phyloP scores from a whole-genome alignment of 2,329 filamentous ascomycete species.

The Venturia carpophila region DNA sequence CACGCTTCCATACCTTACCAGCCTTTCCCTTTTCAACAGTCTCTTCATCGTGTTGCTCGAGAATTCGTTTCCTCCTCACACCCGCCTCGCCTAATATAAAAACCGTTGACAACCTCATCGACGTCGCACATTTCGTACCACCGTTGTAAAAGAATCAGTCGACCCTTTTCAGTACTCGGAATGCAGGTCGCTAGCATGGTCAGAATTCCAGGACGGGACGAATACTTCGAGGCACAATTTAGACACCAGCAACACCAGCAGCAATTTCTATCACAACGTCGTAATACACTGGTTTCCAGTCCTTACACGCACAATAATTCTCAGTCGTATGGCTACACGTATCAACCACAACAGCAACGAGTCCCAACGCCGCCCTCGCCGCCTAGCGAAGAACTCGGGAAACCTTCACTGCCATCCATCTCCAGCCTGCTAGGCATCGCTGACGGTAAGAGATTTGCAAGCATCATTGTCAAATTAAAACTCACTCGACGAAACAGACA shows the following conservation, averaged over 20 bases:
- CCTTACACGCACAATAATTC: slow-evolving; percentile 19
- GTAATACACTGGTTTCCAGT: slow-evolving; percentile 18
- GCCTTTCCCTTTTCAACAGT: background rate
- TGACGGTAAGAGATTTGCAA: slow-evolving; percentile 55
- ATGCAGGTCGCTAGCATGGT: slow-evolving; percentile 40
- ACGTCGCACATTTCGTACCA: background rate
- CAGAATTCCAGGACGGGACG: slow-evolving; percentile 27
- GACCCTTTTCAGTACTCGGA: background rate
- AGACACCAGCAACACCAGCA: slow-evolving; percentile 20
- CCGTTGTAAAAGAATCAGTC: background rate
- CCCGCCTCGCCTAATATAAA: background rate
- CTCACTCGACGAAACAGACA: slow-evolving; percentile 20
- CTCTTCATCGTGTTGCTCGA: background rate
- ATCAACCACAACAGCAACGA: slow-evolving; percentile 29
- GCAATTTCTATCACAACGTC: background rate
- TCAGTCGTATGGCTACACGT: slow-evolving; percentile 35
- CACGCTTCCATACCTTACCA: background rate
- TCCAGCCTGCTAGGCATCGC: slow-evolving; percentile 81
- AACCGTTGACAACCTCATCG: background rate
- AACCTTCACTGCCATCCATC: slow-evolving; percentile 86
- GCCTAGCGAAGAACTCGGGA: slow-evolving; percentile 63
- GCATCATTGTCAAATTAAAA: slow-evolving; percentile 29
- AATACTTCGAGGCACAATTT: slow-evolving; percentile 18
- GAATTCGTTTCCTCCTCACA: background rate
- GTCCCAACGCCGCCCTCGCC: slow-evolving; percentile 62